Base-by-base conservation (phyloP, 768 basidiomycete species). In the Obba rivulosa region DNA sequence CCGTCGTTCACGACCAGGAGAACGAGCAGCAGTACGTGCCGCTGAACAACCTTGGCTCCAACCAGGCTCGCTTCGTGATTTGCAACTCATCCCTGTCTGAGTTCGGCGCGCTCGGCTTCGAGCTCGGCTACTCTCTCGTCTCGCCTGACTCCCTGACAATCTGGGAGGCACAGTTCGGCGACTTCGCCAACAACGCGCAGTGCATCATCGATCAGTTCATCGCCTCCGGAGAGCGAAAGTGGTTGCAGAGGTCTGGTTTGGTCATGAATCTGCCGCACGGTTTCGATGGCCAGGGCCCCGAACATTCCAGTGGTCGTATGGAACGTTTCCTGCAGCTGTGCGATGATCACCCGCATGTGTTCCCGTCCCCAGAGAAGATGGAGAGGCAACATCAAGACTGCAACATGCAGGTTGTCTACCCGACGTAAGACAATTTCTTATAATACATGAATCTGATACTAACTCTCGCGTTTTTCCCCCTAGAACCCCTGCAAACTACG, bases 161-260 rank as follows among this genome's bases (percentile, higher is more conserved):
- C 61, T 99, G 95, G 96, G 96, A 98, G 66, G 96, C 95, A 14
- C 95, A 98, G 66, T 94, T 98, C 61, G 95, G 95, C 64, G 95
- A 97, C 69, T 98, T 97, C 65, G 93, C 87, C 28, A 97, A 98
- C 73, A 94, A 90, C 57, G 95, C 94, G 2, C 95, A 97, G 67
- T 87, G 85, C 65, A 95, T 98, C 67, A 96, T 99, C 59, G 95
- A 99, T 63, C 96, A 99, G 68, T 99, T 97, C 73, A 90, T 99
- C 54, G 92, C 93, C 18, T 85, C 95, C 21, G 95, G 96, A 35
- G 95, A 99, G 70, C 77, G 93, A 54, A 99, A 99, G 66, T 99
- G 95, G 95, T 63, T 97, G 38, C 95, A 98, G 68, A 82, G 95
- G 50, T 87, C 82, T 34, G 95, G 95, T 21, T 64, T 98, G 53